A percentile compares a stretch with the other conserved stretches of the same genome.
phyloP scores from a whole-genome alignment of 495 filamentous ascomycete genomes.

The Neurospora sp. region DNA sequence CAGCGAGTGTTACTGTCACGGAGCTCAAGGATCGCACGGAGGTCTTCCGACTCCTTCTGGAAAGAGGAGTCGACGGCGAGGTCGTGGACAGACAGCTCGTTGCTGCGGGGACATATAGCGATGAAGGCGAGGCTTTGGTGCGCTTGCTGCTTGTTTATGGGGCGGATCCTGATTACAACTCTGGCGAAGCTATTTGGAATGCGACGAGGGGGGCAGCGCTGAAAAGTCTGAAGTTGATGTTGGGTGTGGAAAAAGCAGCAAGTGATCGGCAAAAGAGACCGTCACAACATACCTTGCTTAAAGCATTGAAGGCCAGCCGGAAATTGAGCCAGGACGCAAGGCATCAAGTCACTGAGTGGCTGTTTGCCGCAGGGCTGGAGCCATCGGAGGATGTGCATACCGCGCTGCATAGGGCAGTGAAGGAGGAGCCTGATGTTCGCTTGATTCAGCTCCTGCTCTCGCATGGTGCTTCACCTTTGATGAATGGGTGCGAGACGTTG shows the following conservation, averaged over 20 bases:
- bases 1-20: conserved; percentile 27
- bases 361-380: conserved; percentile 33
- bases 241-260: conserved; percentile 25
- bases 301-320: conserved; percentile 35
- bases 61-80: conserved; percentile 29
- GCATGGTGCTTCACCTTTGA: conserved; percentile 31
- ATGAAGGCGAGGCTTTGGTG: conserved; percentile 27
- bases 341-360: conserved; percentile 32
- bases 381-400: conserved; percentile 30
- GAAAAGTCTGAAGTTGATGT: conserved; percentile 32
- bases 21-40: conserved; percentile 29
- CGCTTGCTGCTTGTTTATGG: conserved; percentile 32
- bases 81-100: conserved; percentile 35
- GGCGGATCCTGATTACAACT: conserved; percentile 32
- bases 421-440: conserved; percentile 33
- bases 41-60: conserved; percentile 32
- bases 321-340: conserved; percentile 30
- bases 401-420: conserved; percentile 31
- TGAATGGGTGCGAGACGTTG: conserved; percentile 35
- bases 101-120: conserved; percentile 32
- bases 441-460: conserved; percentile 30
- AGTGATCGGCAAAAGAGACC: conserved; percentile 24
- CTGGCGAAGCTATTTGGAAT: conserved; percentile 39
- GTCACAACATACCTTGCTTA: conserved; percentile 27
- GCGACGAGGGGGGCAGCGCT: conserved; percentile 32